Percentiles rank a stretch among this genome's conserved stretches.
Evolutionary conservation across 805 yeast genomes (phyloP).

Genomic region (Cyberlindnera mycetangii): DNA sequence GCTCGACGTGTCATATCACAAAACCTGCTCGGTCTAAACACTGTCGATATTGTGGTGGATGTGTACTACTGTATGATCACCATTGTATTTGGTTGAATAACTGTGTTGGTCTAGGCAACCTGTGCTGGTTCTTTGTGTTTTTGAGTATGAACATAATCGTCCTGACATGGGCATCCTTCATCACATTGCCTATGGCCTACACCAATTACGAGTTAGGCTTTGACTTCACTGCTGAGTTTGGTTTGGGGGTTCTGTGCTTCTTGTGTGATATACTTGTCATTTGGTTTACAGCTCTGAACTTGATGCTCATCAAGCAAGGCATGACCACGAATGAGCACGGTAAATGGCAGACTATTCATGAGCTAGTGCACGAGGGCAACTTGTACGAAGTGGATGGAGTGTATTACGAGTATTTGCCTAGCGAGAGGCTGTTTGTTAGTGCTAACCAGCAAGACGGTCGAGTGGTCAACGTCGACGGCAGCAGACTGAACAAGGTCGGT

Average conservation of each 20-base stretch:
- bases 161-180: constrained; percentile 42
- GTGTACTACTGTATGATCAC: constrained; percentile 67
- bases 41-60: constrained; percentile 63
- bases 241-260: constrained; percentile 41
- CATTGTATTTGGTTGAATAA: constrained; percentile 73
- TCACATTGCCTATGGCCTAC: constrained; percentile 12
- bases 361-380: constrained; percentile 40
- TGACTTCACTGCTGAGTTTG: constrained; percentile 12
- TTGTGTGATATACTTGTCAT: constrained; percentile 41
- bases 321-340: constrained; percentile 72
- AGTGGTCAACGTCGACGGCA: constrained; percentile 11
- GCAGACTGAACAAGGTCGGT: constrained; percentile 4
- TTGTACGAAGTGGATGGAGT: constrained; percentile 26
- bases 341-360: constrained; percentile 67
- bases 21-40: constrained; percentile 75
- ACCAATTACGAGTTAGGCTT: constrained; percentile 1
- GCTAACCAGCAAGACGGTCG: constrained; percentile 17
- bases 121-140: constrained; percentile 56
- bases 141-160: constrained; percentile 46
- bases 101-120: constrained; percentile 70
- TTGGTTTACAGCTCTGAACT: constrained; percentile 44
- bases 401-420: constrained; percentile 22
- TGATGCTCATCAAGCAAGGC: constrained; percentile 55
- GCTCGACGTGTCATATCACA: constrained; percentile 58
- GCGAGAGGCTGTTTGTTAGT: constrained; percentile 25